Percentiles rank a stretch among this genome's conserved stretches.
Conservation (phyloP, 257 asterid genomes). For the Solanum tacnaense region DNA sequence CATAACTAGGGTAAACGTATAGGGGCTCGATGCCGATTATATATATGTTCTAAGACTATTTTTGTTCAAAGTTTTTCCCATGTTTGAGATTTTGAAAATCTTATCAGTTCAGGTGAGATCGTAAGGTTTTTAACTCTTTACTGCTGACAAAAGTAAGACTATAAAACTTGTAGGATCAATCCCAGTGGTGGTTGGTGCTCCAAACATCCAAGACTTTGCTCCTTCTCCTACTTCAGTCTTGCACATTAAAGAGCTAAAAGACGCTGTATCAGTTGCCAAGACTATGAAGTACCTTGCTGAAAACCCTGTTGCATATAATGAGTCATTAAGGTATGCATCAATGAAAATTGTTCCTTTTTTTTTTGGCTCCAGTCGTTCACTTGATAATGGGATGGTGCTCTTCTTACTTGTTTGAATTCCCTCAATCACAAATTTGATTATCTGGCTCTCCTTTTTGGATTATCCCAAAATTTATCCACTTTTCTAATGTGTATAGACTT, state of each 20-base stretch:
- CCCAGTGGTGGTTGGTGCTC: constrained; percentile 94
- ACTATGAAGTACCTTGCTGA: constrained; percentile 70
- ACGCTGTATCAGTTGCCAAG: constrained; percentile 62
- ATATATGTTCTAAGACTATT: neutral
- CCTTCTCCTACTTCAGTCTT: constrained; percentile 61
- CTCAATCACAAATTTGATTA: neutral
- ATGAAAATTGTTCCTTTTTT: neutral
- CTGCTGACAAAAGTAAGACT: neutral
- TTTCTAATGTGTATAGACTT: neutral
- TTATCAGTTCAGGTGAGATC: neutral
- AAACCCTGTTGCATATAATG: constrained; percentile 63
- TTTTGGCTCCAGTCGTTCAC: neutral
- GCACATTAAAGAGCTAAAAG: constrained; percentile 68
- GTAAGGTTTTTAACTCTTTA: neutral
- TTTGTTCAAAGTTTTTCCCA: neutral
- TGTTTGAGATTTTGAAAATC: neutral
- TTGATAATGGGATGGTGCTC: neutral
- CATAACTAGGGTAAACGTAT: neutral
- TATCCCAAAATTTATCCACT: neutral
- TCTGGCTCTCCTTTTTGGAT: neutral
- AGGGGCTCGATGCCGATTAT: neutral
- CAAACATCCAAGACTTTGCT: constrained; percentile 87
- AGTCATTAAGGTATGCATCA: constrained; percentile 53
- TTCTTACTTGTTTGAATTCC: neutral
- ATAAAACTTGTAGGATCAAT: constrained; percentile 44